Evolutionary conservation across 495 filamentous ascomycete species (phyloP), one percentile per base, ranked within the genome.

Genomic region (Annulohypoxylon maeteangense): DNA sequence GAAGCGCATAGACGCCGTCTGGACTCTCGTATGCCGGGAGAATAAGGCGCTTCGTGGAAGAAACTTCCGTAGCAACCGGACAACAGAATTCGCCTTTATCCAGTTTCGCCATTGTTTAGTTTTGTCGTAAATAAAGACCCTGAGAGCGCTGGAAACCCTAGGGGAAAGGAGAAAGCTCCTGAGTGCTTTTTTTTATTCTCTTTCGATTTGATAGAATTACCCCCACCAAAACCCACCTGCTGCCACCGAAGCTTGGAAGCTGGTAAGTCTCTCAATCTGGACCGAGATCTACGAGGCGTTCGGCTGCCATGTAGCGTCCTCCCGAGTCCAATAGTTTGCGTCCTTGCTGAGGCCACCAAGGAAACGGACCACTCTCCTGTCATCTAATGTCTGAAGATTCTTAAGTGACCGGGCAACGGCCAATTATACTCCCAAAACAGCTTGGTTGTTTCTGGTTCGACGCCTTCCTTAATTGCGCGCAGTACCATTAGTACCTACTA

Each of bases 261-360:
- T 66, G 55, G 34, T 62, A 53, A 55, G 53, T 62, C 42, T 51
- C 62, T 65, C 47, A 60, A 72, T 68, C 65, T 72, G 70, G 70
- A 72, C 70, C 70, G 65, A 73, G 70, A 73, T 73, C 70, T 73
- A 65, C 70, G 54, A 68, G 70, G 70, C 65, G 70, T 65, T 69
- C 62, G 66, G 65, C 65, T 73, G 56, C 51, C 56, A 67, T 69
- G 70, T 66, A 69, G 62, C 61, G 65, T 62, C 50, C 50, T 73
- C 61, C 65, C 70, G 70, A 68, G 65, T 54, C 61, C 65, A 73
- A 73, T 69, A 63, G 65, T 58, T 34, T 56, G 57, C 47, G 38
- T 72, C 47, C 65, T 48, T 60, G 57, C 42, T 48, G 62, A 64
- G 62, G 40, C 70, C 65, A 65, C 61, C 57, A 73, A 31, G 57